Base-by-base conservation (phyloP, 441 rosid species). In the Corymbia citriodora region DNA sequence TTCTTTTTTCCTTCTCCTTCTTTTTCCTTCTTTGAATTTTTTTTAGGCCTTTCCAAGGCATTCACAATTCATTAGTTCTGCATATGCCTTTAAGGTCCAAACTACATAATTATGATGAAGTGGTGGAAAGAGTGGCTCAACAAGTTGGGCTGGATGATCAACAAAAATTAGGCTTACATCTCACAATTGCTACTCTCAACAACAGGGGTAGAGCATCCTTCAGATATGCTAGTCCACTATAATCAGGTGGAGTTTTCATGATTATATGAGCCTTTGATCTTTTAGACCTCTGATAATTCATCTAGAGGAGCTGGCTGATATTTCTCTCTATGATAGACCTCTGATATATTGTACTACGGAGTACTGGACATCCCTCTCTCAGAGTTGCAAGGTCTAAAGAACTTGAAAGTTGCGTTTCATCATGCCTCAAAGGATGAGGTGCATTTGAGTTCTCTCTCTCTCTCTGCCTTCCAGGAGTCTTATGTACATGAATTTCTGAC, bases 101-200 rank as follows among this genome's bases (percentile, higher is more conserved):
- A 93, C 91, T 89, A 50, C 97, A 96, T 88, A 95, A 94, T 59
- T 97, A 98, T 93, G 99, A 98, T 92, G 99, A 96, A 79, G 99
- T 97, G 89, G 99, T 95, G 89, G 97, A 95, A 92, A 95, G 96
- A 93, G 96, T 98, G 89, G 99, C 99, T 92, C 92, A 89, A 54
- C 96, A 94, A 92, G 94, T 96, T 95, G 96, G 95, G 89, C 94
- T 97, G 93, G 97, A 95, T 82, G 99, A 97, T 93, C 95, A 99
- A 89, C 98, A 55, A 98, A 97, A 94, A 93, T 98, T 90, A 95
- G 99, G 93, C 95, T 98, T 81, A 98, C 99, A 68, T 93, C 99
- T 94, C 99, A 97, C 95, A 98, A 97, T 93, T 98, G 98, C 95
- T 96, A 98, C 93, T 97, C 99, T 91, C 99, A 96, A 95, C 99